Conservation (phyloP, 768 basidiomycete species). For the Amanita rubescens region DNA sequence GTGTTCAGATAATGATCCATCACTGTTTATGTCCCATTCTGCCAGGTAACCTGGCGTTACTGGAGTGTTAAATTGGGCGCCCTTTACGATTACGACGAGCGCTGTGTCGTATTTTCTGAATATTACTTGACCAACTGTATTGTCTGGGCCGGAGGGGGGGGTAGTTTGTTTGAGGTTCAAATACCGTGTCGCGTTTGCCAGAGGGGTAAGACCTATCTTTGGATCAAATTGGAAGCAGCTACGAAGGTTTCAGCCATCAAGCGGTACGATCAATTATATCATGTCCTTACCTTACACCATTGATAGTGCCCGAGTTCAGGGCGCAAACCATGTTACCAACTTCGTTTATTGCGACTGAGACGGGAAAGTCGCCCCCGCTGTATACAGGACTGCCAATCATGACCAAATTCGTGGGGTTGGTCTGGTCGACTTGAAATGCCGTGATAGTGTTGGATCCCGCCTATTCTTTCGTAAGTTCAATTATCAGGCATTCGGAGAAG, state of each 20-base stretch:
- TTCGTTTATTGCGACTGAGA: constrained; percentile 31
- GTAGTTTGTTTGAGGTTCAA: constrained; percentile 44
- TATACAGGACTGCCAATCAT: constrained; percentile 38
- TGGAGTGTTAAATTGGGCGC: constrained; percentile 17
- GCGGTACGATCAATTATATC: background rate
- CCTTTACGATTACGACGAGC: constrained; percentile 43
- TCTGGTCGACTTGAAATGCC: constrained; percentile 33
- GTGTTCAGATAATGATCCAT: constrained; percentile 36
- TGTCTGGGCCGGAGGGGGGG: constrained; percentile 41
- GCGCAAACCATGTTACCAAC: constrained; percentile 24
- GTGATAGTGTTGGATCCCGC: constrained; percentile 35
- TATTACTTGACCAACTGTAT: constrained; percentile 35
- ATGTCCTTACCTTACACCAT: background rate
- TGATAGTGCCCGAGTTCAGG: constrained; percentile 31
- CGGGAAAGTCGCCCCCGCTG: constrained; percentile 43
- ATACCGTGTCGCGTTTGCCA: constrained; percentile 34
- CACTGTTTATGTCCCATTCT: constrained; percentile 36
- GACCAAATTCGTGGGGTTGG: constrained; percentile 31
- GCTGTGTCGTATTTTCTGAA: constrained; percentile 38
- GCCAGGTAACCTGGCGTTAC: constrained; percentile 45
- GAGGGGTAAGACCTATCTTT: constrained; percentile 29
- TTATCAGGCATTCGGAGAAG: background rate
- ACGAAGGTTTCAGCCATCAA: background rate
- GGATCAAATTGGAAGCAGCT: constrained; percentile 40
- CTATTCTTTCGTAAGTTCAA: constrained; percentile 12